Percentiles rank a stretch among this genome's conserved stretches.
These are phyloP conservation scores for Luffa acutangula DNA, from an alignment of 306 rosid species.

Conservation along the genomic window DNA sequence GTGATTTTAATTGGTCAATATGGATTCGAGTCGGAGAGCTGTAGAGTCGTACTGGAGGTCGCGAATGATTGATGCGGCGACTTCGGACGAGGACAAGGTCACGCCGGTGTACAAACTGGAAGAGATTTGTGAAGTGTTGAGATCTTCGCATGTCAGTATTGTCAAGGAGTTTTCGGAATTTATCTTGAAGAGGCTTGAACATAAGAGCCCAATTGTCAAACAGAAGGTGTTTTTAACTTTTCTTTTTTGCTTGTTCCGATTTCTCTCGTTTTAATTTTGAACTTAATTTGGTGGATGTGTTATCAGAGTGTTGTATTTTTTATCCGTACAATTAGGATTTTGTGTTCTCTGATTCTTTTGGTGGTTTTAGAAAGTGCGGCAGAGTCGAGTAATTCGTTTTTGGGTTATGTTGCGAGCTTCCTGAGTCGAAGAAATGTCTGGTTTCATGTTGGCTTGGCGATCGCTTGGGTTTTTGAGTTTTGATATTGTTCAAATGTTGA, in stretches of 20 bases:
- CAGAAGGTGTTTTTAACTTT: constrained; percentile 64
- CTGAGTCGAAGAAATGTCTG: background rate
- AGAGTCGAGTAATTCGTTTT: background rate
- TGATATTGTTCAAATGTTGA: background rate
- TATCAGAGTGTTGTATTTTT: background rate
- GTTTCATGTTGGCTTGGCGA: background rate
- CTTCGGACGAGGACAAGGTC: constrained; percentile 90
- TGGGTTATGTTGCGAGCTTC: background rate
- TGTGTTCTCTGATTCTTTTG: background rate
- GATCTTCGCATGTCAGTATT: constrained; percentile 80
- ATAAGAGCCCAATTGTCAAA: constrained; percentile 84
- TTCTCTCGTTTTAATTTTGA: constrained; percentile 6
- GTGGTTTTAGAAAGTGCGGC: background rate
- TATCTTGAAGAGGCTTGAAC: constrained; percentile 71
- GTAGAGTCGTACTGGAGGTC: constrained; percentile 97
- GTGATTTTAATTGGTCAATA: constrained; percentile 18
- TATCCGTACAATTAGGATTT: background rate
- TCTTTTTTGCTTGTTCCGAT: background rate
- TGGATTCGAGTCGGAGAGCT: constrained; percentile 97
- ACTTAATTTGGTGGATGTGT: constrained; percentile 22
- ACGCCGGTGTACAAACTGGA: constrained; percentile 88
- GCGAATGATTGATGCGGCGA: constrained; percentile 72
- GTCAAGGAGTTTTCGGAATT: constrained; percentile 88
- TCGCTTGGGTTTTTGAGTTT: background rate
- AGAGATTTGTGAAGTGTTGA: constrained; percentile 69